Percentiles rank a stretch among this genome's conserved stretches.
phyloP scores from a whole-genome alignment of 2,329 filamentous ascomycete genomes.

The Alternaria sp. region DNA sequence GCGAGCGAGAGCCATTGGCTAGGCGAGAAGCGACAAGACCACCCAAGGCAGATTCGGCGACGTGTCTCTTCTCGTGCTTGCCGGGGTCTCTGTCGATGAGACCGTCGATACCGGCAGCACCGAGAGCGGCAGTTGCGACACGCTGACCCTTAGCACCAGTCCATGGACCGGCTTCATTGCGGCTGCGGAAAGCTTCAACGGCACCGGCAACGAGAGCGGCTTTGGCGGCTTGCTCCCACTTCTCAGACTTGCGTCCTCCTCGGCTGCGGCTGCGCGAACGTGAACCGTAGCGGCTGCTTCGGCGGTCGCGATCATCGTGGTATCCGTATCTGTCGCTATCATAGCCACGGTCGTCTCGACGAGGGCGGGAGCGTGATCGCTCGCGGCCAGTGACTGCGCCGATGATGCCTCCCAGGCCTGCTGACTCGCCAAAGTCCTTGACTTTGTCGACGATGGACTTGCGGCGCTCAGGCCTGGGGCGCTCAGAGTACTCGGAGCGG shows the following conservation, averaged over 20 bases:
- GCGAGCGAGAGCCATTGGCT: conserved; percentile 77
- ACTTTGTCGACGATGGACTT: conserved; percentile 65
- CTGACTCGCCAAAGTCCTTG: conserved; percentile 64
- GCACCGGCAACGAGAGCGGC: conserved; percentile 90
- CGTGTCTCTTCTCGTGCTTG: conserved; percentile 78
- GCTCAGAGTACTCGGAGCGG: conserved; percentile 55
- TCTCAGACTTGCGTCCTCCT: conserved; percentile 63
- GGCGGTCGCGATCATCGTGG: conserved; percentile 36
- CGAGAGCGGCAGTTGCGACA: conserved; percentile 83
- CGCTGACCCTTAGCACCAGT: conserved; percentile 91
- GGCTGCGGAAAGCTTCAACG: conserved; percentile 87
- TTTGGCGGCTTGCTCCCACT: conserved; percentile 80
- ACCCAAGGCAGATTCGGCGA: conserved; percentile 86
- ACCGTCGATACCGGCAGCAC: conserved; percentile 86
- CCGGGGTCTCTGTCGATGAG: conserved; percentile 73
- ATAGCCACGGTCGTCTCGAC: conserved; percentile 59
- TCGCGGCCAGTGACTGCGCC: conserved; percentile 63
- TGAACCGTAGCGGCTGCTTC: conserved; percentile 61
- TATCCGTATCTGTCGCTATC: conserved; percentile 51
- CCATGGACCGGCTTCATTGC: conserved; percentile 89
- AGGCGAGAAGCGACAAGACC: conserved; percentile 86
- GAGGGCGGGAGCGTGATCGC: conserved; percentile 58
- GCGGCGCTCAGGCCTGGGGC: conserved; percentile 57
- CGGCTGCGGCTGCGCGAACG: conserved; percentile 60
- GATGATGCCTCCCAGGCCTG: conserved; percentile 66